These are phyloP conservation scores for Aspergillus tanneri DNA, from an alignment of 2,329 filamentous ascomycete species.

Conservation along the genomic window DNA sequence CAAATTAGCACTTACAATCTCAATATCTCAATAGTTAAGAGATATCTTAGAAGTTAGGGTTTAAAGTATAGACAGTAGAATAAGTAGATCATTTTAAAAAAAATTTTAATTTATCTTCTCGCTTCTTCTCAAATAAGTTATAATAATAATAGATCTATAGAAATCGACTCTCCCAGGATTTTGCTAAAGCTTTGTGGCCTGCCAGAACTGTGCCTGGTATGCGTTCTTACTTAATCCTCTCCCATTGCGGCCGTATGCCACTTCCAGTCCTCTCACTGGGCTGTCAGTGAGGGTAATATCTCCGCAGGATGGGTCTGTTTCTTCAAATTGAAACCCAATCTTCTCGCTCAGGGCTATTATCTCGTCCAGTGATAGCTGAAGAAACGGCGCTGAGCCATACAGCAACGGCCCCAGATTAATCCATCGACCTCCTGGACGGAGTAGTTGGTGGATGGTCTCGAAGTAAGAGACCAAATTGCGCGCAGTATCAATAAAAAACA, in stretches of 20 bases:
- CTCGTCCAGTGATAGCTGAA: slow-evolving; percentile 58
- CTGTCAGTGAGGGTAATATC: slow-evolving; percentile 43
- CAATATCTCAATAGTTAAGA: no score
- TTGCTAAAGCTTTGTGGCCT: slow-evolving; percentile 32
- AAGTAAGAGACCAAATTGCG: slow-evolving; percentile 57
- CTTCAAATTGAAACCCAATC: slow-evolving; percentile 54
- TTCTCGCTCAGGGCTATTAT: slow-evolving; percentile 49
- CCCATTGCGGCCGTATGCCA: slow-evolving; percentile 55
- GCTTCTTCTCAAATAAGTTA: no score
- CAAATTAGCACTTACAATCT: no score
- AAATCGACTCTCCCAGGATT: no score
- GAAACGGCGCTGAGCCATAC: slow-evolving; percentile 55
- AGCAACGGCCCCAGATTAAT: slow-evolving; percentile 58
- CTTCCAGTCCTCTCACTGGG: slow-evolving; percentile 48
- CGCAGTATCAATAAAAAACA: slow-evolving; percentile 63
- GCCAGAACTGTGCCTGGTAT: slow-evolving; percentile 58
- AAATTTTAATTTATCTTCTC: no score
- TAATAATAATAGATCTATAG: no score
- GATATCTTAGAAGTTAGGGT: no score
- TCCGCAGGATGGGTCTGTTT: slow-evolving; percentile 45
- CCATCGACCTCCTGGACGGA: slow-evolving; percentile 54
- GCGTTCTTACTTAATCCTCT: slow-evolving; percentile 53
- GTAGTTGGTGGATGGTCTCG: slow-evolving; percentile 52
- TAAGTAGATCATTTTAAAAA: no score
- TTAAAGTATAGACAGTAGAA: no score